Base-by-base conservation (phyloP, 108 stramenopile species). In the Pseudonitzschia multistriata region DNA sequence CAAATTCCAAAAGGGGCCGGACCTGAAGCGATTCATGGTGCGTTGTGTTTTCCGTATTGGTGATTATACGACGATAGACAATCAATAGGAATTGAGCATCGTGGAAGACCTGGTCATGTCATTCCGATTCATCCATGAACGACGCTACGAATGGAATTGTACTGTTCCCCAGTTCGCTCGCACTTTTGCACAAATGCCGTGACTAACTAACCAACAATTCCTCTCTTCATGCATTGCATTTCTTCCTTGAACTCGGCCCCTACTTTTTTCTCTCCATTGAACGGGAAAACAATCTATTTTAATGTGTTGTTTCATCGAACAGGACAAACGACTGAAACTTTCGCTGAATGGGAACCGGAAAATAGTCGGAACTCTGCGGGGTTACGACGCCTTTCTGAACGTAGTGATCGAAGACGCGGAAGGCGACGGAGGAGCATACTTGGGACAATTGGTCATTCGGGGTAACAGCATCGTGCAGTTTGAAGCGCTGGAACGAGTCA, bases 21-120 rank as follows among this genome's bases (percentile, higher is more conserved):
- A 94, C 80, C 85, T 94, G 49, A 94, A 94, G 68, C 79, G 92
- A 70, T 94, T 91, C 71, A 94, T 94, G 92, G 92, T 93, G 60
- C 70, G 92, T 72, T 27, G 17, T 37, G n/a, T 30, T 7, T 27
- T 29, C 4, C n/a, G 3, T 34, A 30, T 29, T 27, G 59, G 5
- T 8, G 59, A n/a, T 61, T 27, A 55, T 2, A 15, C 24, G 10
- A 17, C 27, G 10, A 36, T 37, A 5, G 6, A 28, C 11, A 31
- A 11, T 54, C 31, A 19, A n/a, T n/a, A n/a, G n/a, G n/a, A n/a
- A n/a, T n/a, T 66, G 65, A 24, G 21, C 47, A 24, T 42, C 8
- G 37, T 22, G 61, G n/a, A 7, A 14, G 15, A 37, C 5, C 17
- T 21, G 22, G 14, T 24, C 3, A 25, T n/a, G n/a, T n/a, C n/a